Conservation (phyloP, 2,329 filamentous ascomycete species). For the Thelonectria olida region DNA sequence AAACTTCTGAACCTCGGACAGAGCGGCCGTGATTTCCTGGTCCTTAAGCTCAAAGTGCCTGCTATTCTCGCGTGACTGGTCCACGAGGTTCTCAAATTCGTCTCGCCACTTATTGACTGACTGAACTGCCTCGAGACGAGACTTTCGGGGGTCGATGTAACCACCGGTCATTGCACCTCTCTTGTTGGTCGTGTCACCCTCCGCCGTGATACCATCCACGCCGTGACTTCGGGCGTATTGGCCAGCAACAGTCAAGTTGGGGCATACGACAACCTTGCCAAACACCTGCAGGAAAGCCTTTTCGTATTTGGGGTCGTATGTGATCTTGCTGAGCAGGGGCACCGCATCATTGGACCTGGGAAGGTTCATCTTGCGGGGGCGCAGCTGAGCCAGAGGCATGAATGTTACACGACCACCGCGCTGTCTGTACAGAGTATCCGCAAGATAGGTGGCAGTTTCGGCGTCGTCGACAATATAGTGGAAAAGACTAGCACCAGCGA, state of each 20-base stretch:
- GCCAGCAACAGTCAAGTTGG: conserved; percentile 84
- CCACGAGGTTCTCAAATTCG: conserved; percentile 74
- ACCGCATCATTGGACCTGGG: conserved; percentile 89
- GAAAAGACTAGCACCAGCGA: conserved; percentile 91
- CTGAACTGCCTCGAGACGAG: conserved; percentile 85
- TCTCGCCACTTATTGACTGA: conserved; percentile 78
- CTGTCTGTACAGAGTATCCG: conserved; percentile 81
- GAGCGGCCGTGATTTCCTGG: conserved; percentile 88
- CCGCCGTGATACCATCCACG: conserved; percentile 91
- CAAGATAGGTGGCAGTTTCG: conserved; percentile 82
- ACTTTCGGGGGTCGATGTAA: conserved; percentile 86
- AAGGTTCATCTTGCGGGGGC: conserved; percentile 75
- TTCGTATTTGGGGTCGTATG: conserved; percentile 80
- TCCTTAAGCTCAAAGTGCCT: conserved; percentile 80
- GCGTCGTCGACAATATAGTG: conserved; percentile 96
- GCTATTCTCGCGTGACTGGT: conserved; percentile 72
- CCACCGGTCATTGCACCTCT: conserved; percentile 95
- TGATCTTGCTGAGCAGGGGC: conserved; percentile 84
- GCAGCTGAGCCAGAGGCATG: conserved; percentile 88
- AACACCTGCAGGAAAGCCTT: conserved; percentile 95
- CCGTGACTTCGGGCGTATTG: conserved; percentile 94
- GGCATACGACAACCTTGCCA: conserved; percentile 93
- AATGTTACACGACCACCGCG: conserved; percentile 91
- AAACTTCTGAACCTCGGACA: conserved; percentile 83
- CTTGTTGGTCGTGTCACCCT: conserved; percentile 95